phyloP scores from a whole-genome alignment of 805 yeast species.

The Hagleromyces aurorensis region DNA sequence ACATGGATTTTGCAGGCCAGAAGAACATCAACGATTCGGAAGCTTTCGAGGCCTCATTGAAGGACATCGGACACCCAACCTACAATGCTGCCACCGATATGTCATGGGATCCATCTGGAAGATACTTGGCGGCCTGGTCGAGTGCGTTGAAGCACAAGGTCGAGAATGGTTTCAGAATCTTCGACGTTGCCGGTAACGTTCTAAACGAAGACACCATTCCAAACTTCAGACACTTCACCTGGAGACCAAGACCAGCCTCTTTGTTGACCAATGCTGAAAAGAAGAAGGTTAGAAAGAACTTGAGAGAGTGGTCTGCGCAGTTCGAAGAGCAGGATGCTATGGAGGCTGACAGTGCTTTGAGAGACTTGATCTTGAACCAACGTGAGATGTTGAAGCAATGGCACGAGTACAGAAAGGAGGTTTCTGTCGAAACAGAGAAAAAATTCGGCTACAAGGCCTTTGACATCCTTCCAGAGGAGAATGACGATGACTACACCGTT shows the following conservation, averaged over 20 bases:
- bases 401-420: constrained; percentile 63
- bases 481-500: constrained; percentile 45
- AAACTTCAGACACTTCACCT: constrained; percentile 77
- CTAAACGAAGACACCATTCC: constrained; percentile 71
- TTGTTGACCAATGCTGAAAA: constrained; percentile 67
- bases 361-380: constrained; percentile 81
- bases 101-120: constrained; percentile 94
- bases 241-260: constrained; percentile 96
- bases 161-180: constrained; percentile 87
- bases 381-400: constrained; percentile 78
- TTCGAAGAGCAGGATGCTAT: constrained; percentile 92
- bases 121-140: constrained; percentile 83
- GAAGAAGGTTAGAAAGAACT: constrained; percentile 84
- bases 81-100: constrained; percentile 74
- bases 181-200: constrained; percentile 72
- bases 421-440: constrained; percentile 37
- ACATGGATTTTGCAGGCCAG: constrained; percentile 75
- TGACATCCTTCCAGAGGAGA: constrained; percentile 40
- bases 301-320: constrained; percentile 83
- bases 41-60: constrained; percentile 50
- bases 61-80: constrained; percentile 53
- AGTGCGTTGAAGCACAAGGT: constrained; percentile 75
- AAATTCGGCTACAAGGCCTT: constrained; percentile 17
- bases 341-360: constrained; percentile 88
- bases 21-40: constrained; percentile 27